Percentiles rank a stretch among this genome's conserved stretches.
phyloP scores from a whole-genome alignment of 2,329 filamentous ascomycete genomes.

The Colletotrichum costaricense region DNA sequence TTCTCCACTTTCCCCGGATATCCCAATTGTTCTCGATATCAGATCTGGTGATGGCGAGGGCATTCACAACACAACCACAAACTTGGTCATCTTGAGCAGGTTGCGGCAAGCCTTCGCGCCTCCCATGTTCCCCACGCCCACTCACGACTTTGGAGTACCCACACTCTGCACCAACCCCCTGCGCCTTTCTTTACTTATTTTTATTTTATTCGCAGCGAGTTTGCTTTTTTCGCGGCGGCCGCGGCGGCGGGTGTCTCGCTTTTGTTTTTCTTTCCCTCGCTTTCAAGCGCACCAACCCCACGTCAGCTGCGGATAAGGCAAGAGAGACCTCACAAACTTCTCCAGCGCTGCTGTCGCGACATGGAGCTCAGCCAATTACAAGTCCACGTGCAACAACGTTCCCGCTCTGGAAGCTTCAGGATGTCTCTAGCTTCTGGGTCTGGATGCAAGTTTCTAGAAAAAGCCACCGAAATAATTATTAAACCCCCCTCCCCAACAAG shows the following conservation, averaged over 20 bases:
- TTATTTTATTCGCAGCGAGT: neutral
- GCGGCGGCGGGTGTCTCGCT: neutral
- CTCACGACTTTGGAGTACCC: neutral
- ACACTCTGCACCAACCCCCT: conserved; percentile 11
- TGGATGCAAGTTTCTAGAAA: neutral
- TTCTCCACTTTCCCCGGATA: conserved; percentile 12
- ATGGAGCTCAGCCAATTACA: conserved; percentile 37
- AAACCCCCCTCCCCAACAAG: neutral
- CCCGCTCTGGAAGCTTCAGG: neutral
- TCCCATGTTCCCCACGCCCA: neutral
- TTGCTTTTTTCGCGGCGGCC: neutral
- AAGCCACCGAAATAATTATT: neutral
- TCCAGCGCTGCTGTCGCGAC: neutral
- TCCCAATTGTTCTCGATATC: neutral
- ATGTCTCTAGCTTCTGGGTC: conserved; percentile 2
- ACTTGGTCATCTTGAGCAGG: conserved; percentile 10
- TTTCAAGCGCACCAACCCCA: conserved; percentile 32
- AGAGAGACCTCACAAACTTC: neutral
- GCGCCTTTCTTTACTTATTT: neutral
- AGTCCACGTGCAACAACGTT: conserved; percentile 40
- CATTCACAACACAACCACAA: neutral
- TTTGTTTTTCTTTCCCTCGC: neutral
- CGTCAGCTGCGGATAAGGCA: conserved; percentile 6
- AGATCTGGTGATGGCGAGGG: conserved; percentile 19
- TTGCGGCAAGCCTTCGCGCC: neutral